phyloP scores from a whole-genome alignment of 805 yeast genomes.

The Novakomyces olei region DNA sequence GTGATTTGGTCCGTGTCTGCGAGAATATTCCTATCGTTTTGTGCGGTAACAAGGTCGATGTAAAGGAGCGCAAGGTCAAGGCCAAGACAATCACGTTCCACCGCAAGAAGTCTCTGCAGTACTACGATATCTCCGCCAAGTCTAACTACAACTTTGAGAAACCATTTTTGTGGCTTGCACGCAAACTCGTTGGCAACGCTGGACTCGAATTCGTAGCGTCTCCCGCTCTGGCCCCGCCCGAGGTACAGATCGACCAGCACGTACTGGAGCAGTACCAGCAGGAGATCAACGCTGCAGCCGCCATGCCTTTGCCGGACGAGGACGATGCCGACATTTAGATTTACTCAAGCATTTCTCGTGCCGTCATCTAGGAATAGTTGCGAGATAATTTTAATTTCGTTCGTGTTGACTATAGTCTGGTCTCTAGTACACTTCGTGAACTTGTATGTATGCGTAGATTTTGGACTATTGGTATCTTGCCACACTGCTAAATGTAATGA shows the following conservation, averaged over 20 bases:
- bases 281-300: constrained; percentile 98
- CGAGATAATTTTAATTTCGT: too few relatives aligned
- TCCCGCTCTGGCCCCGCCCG: constrained; percentile 99
- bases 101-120: constrained; percentile 99
- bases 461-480: too few relatives aligned
- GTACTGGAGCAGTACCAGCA: constrained; percentile 97
- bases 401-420: too few relatives aligned
- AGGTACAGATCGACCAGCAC: constrained; percentile 88
- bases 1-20: constrained; percentile 97
- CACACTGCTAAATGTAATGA: too few relatives aligned
- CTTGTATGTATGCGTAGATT: too few relatives aligned
- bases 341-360: not conserved
- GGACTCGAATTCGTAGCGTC: constrained; percentile 96
- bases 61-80: constrained; percentile 98
- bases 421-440: too few relatives aligned
- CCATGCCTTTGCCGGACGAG: constrained; percentile 98
- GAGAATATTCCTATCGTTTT: constrained; percentile 98
- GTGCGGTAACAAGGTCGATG: constrained; percentile 99
- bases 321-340: constrained; percentile 94
- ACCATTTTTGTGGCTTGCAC: constrained; percentile 99
- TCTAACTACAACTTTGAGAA: constrained; percentile 98
- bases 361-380: too few relatives aligned
- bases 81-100: constrained; percentile 99
- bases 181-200: constrained; percentile 96
- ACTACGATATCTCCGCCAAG: constrained; percentile 98